phyloP scores from a whole-genome alignment of 1,284 basidiomycete species.

The Marasmius tenuissimus region DNA sequence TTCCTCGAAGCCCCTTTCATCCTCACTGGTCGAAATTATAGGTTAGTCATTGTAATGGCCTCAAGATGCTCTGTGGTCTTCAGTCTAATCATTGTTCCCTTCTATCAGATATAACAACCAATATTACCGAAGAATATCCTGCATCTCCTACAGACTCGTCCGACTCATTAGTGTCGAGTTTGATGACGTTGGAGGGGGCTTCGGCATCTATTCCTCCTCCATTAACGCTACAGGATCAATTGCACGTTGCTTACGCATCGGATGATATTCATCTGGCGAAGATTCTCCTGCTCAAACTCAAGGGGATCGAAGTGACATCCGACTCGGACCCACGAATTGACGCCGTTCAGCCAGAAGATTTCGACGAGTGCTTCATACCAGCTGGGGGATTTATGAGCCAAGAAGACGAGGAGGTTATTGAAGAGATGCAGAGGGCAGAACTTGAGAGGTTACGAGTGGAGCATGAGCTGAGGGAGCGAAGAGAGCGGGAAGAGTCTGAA shows the following conservation, averaged over 20 bases:
- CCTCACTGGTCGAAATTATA: neutral
- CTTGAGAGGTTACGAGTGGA: conserved; percentile 38
- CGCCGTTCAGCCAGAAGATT: conserved; percentile 64
- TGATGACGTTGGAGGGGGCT: conserved; percentile 24
- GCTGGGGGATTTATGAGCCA: conserved; percentile 54
- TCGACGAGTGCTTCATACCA: conserved; percentile 59
- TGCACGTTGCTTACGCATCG: conserved; percentile 63
- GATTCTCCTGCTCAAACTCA: conserved; percentile 57
- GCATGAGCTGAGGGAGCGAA: conserved; percentile 40
- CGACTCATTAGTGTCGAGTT: conserved; percentile 8
- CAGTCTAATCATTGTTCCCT: neutral
- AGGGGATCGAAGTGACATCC: conserved; percentile 56
- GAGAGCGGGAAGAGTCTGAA: conserved; percentile 41
- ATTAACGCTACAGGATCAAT: conserved; percentile 57
- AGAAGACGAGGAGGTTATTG: conserved; percentile 37
- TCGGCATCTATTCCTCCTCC: conserved; percentile 42
- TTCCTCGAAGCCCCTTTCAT: neutral
- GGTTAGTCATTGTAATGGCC: neutral
- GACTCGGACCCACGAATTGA: conserved; percentile 64
- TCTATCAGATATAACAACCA: neutral
- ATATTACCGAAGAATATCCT: neutral
- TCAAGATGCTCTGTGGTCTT: neutral
- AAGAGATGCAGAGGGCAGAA: conserved; percentile 40
- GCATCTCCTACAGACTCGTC: conserved; percentile 5
- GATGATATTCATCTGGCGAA: conserved; percentile 67